Percentiles rank a stretch among this genome's conserved stretches.
Evolutionary conservation across 1,139 yeast genomes (phyloP).

Genomic region (Geotrichum cucujoidarum): DNA sequence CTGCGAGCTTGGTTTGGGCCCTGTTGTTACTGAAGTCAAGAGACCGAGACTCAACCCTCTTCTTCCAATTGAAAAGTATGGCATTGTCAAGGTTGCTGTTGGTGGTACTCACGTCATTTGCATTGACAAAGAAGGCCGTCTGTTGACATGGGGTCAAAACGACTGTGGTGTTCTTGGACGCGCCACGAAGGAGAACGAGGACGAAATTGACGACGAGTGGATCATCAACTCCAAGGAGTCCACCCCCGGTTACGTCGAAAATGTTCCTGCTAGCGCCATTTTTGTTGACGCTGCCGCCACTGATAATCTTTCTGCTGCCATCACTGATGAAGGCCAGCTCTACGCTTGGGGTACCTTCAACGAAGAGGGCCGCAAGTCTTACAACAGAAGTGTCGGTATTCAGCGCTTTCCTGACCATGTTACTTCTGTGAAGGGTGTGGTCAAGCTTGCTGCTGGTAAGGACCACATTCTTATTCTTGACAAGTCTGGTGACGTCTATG

Average conservation of each 20-base stretch:
- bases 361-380: constrained; percentile 90
- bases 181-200: constrained; percentile 59
- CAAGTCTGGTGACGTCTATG: constrained; percentile 76
- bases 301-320: constrained; percentile 79
- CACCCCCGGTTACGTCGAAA: constrained; percentile 74
- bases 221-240: constrained; percentile 84
- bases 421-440: constrained; percentile 58
- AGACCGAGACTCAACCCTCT: constrained; percentile 88
- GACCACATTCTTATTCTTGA: constrained; percentile 87
- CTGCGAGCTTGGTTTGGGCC: constrained; percentile 96
- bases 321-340: constrained; percentile 77
- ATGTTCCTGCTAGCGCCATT: constrained; percentile 52
- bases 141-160: constrained; percentile 98
- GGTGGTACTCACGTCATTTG: constrained; percentile 97
- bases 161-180: constrained; percentile 94
- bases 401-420: constrained; percentile 69
- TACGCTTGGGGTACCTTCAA: constrained; percentile 97
- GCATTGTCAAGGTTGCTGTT: constrained; percentile 78
- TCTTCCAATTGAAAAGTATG: constrained; percentile 54
- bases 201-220: constrained; percentile 72
- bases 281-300: constrained; percentile 88
- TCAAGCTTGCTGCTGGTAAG: constrained; percentile 88
- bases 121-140: constrained; percentile 60
- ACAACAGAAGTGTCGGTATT: constrained; percentile 56
- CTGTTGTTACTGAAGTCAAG: constrained; percentile 86